These are phyloP conservation scores for Hypomontagnella monticulosa DNA, from an alignment of 495 filamentous ascomycete species.

Conservation along the genomic window DNA sequence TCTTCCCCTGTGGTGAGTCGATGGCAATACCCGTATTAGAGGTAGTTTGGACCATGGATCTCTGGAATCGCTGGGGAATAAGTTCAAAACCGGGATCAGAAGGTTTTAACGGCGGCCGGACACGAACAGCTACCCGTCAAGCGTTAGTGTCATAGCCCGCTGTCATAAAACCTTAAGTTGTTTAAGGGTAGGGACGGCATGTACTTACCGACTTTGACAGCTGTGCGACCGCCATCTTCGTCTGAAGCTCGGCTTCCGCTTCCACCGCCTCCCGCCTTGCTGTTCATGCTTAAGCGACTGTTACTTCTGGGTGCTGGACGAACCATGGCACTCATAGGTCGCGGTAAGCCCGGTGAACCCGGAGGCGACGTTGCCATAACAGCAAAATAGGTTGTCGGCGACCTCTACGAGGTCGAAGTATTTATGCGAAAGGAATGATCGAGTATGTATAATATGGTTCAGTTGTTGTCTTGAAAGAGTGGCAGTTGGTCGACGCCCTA, in stretches of 20 bases:
- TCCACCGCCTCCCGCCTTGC: slow-evolving; percentile 77
- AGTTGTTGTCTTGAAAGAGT: slow-evolving; percentile 6
- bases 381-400: slow-evolving; percentile 22
- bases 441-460: neutral
- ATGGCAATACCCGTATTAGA: slow-evolving; percentile 85
- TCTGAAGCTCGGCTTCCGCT: slow-evolving; percentile 89
- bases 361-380: slow-evolving; percentile 67
- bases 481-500: neutral
- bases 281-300: slow-evolving; percentile 90
- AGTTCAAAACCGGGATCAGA: slow-evolving; percentile 92
- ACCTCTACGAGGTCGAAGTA: slow-evolving; percentile 4
- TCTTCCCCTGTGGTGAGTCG: slow-evolving; percentile 90
- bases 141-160: slow-evolving; percentile 35
- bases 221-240: slow-evolving; percentile 86
- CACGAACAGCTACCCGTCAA: slow-evolving; percentile 77
- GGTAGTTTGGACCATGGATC: slow-evolving; percentile 89
- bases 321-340: slow-evolving; percentile 89
- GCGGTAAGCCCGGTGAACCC: slow-evolving; percentile 61
- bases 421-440: slow-evolving; percentile 6
- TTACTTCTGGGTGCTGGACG: slow-evolving; percentile 78
- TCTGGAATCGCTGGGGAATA: slow-evolving; percentile 94
- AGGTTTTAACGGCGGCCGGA: slow-evolving; percentile 86
- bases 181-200: neutral
- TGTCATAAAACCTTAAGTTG: slow-evolving; percentile 12
- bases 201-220: slow-evolving; percentile 98